Percentiles rank a stretch among this genome's conserved stretches.
Evolutionary conservation across 176 grass and related monocot genomes (phyloP).

Genomic region (Aegilops longissima): DNA sequence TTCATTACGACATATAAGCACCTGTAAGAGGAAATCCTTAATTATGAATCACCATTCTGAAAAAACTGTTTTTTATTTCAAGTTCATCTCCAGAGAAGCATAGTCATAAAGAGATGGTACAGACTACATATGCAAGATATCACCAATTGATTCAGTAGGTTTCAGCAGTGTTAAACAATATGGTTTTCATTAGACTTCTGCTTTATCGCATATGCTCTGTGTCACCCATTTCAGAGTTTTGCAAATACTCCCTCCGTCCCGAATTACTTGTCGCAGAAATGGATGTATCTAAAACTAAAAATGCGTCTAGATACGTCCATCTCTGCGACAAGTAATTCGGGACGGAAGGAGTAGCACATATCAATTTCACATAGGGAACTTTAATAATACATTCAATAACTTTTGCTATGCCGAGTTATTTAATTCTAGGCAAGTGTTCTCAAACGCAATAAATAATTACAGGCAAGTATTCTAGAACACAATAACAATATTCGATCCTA

Average conservation of each 20-base stretch:
- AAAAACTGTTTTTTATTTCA: not conserved
- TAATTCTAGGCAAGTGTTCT: not conserved
- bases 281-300: too few relatives aligned
- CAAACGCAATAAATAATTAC: not conserved
- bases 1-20: slow-evolving; percentile 94
- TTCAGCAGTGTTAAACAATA: not conserved
- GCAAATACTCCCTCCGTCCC: not conserved
- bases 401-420: not conserved
- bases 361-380: not conserved
- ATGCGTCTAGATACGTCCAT: too few relatives aligned
- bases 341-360: not conserved
- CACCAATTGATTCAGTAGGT: not conserved
- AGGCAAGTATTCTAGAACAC: not conserved
- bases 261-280: too few relatives aligned
- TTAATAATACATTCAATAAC: not conserved
- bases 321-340: too few relatives aligned
- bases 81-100: not conserved
- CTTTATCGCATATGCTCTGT: not conserved
- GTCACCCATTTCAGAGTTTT: not conserved
- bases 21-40: slow-evolving; percentile 34
- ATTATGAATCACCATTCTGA: not conserved
- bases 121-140: not conserved
- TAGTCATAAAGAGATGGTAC: not conserved
- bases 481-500: not conserved
- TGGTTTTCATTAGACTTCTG: not conserved